Evolutionary conservation across 768 basidiomycete genomes (phyloP).

Genomic region (Boletus speciosus): DNA sequence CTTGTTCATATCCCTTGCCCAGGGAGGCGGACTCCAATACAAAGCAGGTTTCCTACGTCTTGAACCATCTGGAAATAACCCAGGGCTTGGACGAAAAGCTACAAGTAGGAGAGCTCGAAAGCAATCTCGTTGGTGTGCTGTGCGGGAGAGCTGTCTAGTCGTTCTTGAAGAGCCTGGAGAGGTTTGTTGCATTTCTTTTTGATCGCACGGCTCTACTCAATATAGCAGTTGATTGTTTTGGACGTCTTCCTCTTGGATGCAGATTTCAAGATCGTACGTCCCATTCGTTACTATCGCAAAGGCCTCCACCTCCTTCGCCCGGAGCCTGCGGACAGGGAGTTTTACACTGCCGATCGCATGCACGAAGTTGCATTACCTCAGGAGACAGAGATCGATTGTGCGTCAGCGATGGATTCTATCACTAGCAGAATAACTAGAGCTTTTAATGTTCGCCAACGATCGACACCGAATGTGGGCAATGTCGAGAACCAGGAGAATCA

Average conservation of each 20-base stretch:
- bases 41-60: conserved; percentile 84
- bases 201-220: neutral
- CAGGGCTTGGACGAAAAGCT: conserved; percentile 65
- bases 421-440: conserved; percentile 43
- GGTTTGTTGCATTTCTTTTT: conserved; percentile 39
- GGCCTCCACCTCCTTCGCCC: conserved; percentile 67
- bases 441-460: conserved; percentile 36
- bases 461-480: conserved; percentile 9
- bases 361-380: conserved; percentile 17
- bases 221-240: conserved; percentile 68
- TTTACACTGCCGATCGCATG: conserved; percentile 15
- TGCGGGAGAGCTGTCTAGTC: conserved; percentile 90
- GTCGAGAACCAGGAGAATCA: conserved; percentile 6
- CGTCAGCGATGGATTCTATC: conserved; percentile 48
- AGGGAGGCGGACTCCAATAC: conserved; percentile 79
- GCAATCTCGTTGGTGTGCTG: conserved; percentile 82
- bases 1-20: conserved; percentile 75
- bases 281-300: conserved; percentile 83
- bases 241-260: conserved; percentile 92
- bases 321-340: conserved; percentile 27
- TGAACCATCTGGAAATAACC: conserved; percentile 47
- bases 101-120: conserved; percentile 55
- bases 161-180: conserved; percentile 84
- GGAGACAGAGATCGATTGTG: conserved; percentile 33
- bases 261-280: conserved; percentile 88